Conservation (phyloP, 2,329 filamentous ascomycete genomes). For the Ceratocystis cacaofunesta region DNA sequence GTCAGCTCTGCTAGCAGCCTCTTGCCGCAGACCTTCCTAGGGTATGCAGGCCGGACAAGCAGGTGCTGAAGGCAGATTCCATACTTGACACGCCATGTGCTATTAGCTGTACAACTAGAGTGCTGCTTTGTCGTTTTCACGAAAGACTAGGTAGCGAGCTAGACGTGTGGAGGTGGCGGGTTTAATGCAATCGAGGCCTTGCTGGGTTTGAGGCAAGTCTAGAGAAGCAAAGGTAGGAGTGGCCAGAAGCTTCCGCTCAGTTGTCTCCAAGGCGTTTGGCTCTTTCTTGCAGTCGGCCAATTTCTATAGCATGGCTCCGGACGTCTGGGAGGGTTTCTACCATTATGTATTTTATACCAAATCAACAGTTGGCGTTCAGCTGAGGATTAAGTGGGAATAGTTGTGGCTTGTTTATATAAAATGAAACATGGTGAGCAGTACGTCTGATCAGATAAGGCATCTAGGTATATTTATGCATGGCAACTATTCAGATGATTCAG, state of each 20-base stretch:
- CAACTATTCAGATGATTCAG: no score
- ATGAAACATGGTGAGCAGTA: no score
- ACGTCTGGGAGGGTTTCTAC: conserved; percentile 66
- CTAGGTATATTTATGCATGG: no score
- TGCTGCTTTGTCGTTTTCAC: conserved; percentile 37
- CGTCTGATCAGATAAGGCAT: no score
- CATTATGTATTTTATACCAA: neutral
- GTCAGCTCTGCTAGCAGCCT: conserved; percentile 60
- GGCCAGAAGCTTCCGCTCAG: conserved; percentile 51
- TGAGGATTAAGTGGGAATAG: neutral
- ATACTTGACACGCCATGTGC: conserved; percentile 74
- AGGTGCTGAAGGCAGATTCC: conserved; percentile 91
- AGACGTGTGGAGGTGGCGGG: conserved; percentile 42
- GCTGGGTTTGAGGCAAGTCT: conserved; percentile 29
- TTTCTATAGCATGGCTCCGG: conserved; percentile 61
- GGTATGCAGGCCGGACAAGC: conserved; percentile 57
- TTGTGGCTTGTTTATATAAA: neutral
- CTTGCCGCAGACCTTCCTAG: conserved; percentile 69
- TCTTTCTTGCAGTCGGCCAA: conserved; percentile 81
- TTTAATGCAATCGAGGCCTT: conserved; percentile 32
- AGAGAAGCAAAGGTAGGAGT: conserved; percentile 66
- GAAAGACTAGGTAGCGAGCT: conserved; percentile 61
- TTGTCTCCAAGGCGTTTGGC: conserved; percentile 59
- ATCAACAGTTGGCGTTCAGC: neutral
- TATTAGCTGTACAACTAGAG: conserved; percentile 90